Base-by-base conservation (phyloP, 192 early-diverging fungal genomes). In the Podila epigama region DNA sequence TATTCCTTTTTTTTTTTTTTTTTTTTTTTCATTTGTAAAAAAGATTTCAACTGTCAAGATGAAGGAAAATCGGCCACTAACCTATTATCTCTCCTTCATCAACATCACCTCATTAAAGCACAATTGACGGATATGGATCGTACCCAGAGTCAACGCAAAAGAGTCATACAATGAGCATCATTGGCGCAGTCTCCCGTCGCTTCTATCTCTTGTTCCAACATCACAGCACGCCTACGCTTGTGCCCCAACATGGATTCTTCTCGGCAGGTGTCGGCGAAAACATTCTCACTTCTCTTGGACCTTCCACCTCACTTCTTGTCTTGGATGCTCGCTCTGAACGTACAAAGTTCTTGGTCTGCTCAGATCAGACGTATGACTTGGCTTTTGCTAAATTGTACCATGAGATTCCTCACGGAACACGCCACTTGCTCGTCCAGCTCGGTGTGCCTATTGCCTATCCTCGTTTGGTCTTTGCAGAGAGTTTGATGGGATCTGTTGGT, bases 131-230 rank as follows among this genome's bases (percentile, higher is more conserved):
- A 5, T 92, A 88, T 66, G 95, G 95, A 22, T 91, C 89, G 34
- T 96, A 96, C 71, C 93, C 93, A 4, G 89, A 77, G 22, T 64
- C 73, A n/a, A 77, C 66, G 0, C 60, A 64, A 56, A 77, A 68
- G 54, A 63, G 56, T 44, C 42, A 66, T 1, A 37, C 33, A 44
- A 36, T 77, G 60, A 37, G 52, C 7, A 56, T 42, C 35, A 60
- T 77, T 27, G 73, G 73, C 5, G 82, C 84, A 22, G 82, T 89
- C 39, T 93, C 93, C 4, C 84, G 85, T 62, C 88, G 89, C 27
- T 93, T 92, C 81, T 95, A 92, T 85, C 83, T 90, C 48, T 69
- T 96, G 58, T 96, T 92, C 87, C 95, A 96, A 80, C 91, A 90
- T 0, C 92, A 95, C 69, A 91, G 88, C 22, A 93, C 86, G 8